These are phyloP conservation scores for Astrocystis sublimbata DNA, from an alignment of 495 filamentous ascomycete genomes.

Conservation along the genomic window DNA sequence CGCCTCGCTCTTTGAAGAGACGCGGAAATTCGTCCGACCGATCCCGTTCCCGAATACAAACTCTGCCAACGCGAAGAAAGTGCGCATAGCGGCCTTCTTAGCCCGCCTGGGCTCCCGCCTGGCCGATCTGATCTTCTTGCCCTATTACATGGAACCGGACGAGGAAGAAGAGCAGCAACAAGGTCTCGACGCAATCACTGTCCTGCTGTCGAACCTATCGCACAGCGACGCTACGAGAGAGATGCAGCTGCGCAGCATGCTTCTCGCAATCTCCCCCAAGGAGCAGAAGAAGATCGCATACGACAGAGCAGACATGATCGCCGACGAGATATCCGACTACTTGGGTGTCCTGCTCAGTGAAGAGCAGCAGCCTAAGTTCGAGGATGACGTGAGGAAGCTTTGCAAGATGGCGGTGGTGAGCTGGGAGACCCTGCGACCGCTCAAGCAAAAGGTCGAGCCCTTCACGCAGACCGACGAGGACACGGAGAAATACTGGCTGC, in stretches of 20 bases:
- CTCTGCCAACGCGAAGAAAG: conserved; percentile 5
- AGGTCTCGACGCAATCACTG: neutral
- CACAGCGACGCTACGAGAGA: neutral
- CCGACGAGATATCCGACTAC: neutral
- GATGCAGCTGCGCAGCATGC: conserved; percentile 10
- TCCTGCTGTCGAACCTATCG: conserved; percentile 2
- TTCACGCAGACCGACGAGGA: conserved; percentile 5
- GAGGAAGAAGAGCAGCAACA: neutral
- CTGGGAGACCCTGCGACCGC: conserved; percentile 2
- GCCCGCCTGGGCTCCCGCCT: conserved; percentile 2
- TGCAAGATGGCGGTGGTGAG: neutral
- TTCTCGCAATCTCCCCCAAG: neutral
- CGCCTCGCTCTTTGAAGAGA: neutral
- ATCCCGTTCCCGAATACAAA: neutral
- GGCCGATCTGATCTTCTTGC: conserved; percentile 1
- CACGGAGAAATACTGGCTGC: conserved; percentile 14
- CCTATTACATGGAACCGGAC: neutral
- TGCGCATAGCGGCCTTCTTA: conserved; percentile 1
- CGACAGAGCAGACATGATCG: neutral
- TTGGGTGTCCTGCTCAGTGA: neutral
- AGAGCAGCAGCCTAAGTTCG: neutral
- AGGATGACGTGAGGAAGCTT: neutral
- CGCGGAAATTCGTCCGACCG: neutral
- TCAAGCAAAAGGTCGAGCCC: conserved; percentile 13
- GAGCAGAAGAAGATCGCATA: neutral